A percentile compares a stretch with the other conserved stretches of the same genome.
These are phyloP conservation scores for Persicaria tinctoria DNA, from an alignment of 148 eudicot genomes.

Conservation along the genomic window DNA sequence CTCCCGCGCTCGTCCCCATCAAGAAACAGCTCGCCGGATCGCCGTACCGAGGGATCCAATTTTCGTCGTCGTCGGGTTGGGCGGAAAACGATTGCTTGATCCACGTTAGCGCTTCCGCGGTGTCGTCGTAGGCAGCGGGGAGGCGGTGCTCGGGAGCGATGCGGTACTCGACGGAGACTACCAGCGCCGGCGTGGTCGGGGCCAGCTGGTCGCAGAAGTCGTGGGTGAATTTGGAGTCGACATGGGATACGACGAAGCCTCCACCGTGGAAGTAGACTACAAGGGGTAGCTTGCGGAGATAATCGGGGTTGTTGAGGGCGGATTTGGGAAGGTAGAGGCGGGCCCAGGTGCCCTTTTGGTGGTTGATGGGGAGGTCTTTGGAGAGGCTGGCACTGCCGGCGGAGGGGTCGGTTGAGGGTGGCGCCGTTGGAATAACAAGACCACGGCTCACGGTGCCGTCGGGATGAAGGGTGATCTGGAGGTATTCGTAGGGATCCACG, in stretches of 20 bases:
- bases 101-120: slow-evolving; percentile 58
- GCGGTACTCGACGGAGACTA: slow-evolving; percentile 62
- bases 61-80: background rate
- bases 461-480: slow-evolving; percentile 48
- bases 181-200: slow-evolving; percentile 33
- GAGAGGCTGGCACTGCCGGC: slow-evolving; percentile 17
- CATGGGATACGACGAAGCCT: slow-evolving; percentile 54
- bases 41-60: slow-evolving; percentile 16
- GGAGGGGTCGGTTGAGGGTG: slow-evolving; percentile 15
- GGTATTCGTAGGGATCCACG: slow-evolving; percentile 50
- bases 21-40: slow-evolving; percentile 52
- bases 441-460: slow-evolving; percentile 55
- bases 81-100: slow-evolving; percentile 11
- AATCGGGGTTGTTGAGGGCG: background rate
- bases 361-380: slow-evolving; percentile 54
- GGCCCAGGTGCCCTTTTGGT: slow-evolving; percentile 37
- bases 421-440: background rate
- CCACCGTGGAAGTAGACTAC: slow-evolving; percentile 65
- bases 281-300: slow-evolving; percentile 41
- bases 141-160: slow-evolving; percentile 78
- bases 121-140: slow-evolving; percentile 84
- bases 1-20: slow-evolving; percentile 76
- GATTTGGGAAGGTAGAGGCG: slow-evolving; percentile 50
- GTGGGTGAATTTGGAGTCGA: slow-evolving; percentile 35
- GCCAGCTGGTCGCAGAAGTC: slow-evolving; percentile 34